These are phyloP conservation scores for Lonicera japonica DNA, from an alignment of 129 eudicot species.

Conservation along the genomic window DNA sequence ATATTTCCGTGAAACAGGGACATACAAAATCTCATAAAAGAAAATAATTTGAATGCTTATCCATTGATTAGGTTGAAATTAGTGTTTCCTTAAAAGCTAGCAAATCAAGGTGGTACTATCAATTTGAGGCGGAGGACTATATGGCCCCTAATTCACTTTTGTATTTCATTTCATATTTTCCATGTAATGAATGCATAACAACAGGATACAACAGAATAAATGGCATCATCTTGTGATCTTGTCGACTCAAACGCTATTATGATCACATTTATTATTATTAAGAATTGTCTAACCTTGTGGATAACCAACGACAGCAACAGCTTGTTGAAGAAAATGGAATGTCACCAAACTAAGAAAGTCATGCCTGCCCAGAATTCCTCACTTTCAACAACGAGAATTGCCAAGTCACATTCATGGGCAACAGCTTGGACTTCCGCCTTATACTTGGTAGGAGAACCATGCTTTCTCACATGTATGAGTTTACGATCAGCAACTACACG, in stretches of 20 bases:
- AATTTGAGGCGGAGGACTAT: too few species aligned
- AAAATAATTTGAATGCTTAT: too few species aligned
- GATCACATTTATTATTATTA: background rate
- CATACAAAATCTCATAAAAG: too few species aligned
- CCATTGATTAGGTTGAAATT: too few species aligned
- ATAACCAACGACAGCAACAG: constrained; percentile 96
- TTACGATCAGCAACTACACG: constrained; percentile 98
- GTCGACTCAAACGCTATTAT: background rate
- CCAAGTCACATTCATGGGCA: constrained; percentile 97
- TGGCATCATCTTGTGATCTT: background rate
- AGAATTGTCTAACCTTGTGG: constrained; percentile 73
- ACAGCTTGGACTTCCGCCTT: constrained; percentile 85
- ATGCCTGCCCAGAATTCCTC: constrained; percentile 95
- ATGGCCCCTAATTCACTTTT: too few species aligned
- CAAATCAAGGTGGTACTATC: too few species aligned
- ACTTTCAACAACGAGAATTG: constrained; percentile 74
- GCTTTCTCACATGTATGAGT: constrained; percentile 90
- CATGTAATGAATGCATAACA: background rate
- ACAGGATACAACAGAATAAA: background rate
- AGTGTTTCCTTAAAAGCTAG: too few species aligned
- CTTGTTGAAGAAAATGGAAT: constrained; percentile 91
- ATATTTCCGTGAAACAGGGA: too few species aligned
- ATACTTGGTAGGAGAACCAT: constrained; percentile 91
- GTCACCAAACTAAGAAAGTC: constrained; percentile 79
- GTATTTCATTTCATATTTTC: background rate